Evolutionary conservation across 2,329 filamentous ascomycete species (phyloP).

Genomic region (Pestalotiopsis sp.): DNA sequence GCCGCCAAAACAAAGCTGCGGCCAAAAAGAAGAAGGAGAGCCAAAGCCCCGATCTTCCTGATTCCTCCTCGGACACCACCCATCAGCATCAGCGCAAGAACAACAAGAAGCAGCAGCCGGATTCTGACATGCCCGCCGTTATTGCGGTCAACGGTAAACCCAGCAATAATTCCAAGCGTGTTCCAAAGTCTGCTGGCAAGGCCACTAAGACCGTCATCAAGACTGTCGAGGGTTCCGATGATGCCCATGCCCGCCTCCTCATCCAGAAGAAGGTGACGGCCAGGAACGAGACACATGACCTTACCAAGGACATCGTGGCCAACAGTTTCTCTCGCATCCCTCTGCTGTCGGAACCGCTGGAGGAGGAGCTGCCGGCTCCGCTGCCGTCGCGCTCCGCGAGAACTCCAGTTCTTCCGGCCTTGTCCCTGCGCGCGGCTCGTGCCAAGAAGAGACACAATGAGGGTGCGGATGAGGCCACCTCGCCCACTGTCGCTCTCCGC

Average conservation of each 20-base stretch:
- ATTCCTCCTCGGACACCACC: constrained; percentile 27
- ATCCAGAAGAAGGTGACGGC: constrained; percentile 26
- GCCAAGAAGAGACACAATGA: constrained; percentile 56
- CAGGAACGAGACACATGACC: constrained; percentile 25
- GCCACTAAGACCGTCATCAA: constrained; percentile 29
- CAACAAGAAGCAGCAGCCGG: constrained; percentile 14
- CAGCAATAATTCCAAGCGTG: constrained; percentile 14
- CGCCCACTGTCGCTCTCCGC: constrained; percentile 54
- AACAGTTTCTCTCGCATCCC: constrained; percentile 32
- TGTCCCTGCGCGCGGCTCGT: constrained; percentile 31
- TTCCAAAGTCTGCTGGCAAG: constrained; percentile 14
- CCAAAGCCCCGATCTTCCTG: constrained; percentile 32
- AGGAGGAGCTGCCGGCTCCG: constrained; percentile 25
- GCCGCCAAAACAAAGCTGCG: constrained; percentile 33
- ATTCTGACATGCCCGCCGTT: constrained; percentile 33
- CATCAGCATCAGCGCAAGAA: constrained; percentile 20
- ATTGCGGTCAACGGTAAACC: constrained; percentile 27
- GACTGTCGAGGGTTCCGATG: constrained; percentile 21
- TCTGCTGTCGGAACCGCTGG: constrained; percentile 21
- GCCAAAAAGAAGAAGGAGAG: constrained; percentile 38
- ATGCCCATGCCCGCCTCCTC: constrained; percentile 21
- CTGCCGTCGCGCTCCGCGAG: constrained; percentile 26
- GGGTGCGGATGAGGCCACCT: constrained; percentile 55
- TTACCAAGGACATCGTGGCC: constrained; percentile 24
- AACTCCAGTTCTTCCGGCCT: constrained; percentile 29